Evolutionary conservation across 805 yeast genomes (phyloP).

Genomic region (Millerago galiae): DNA sequence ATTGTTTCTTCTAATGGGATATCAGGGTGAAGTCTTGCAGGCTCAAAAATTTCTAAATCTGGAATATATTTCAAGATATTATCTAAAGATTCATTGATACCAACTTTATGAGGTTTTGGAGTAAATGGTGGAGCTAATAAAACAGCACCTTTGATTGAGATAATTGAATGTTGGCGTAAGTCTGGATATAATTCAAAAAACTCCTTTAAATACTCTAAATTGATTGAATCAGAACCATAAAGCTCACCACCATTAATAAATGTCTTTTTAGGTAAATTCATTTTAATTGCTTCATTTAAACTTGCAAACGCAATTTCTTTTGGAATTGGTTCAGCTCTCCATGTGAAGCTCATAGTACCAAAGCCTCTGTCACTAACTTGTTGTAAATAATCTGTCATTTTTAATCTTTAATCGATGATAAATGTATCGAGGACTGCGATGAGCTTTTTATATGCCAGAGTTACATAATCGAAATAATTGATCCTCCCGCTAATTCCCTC

Average conservation of each 20-base stretch:
- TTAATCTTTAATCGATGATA: too few relatives aligned
- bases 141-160: conserved; percentile 66
- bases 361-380: conserved; percentile 38
- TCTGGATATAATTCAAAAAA: conserved; percentile 57
- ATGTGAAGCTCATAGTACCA: conserved; percentile 80
- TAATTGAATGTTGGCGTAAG: conserved; percentile 44
- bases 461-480: too few relatives aligned
- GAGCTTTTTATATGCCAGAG: too few relatives aligned
- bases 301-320: conserved; percentile 46
- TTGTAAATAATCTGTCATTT: neutral
- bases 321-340: conserved; percentile 54
- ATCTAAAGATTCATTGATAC: conserved; percentile 42
- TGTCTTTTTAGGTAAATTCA: conserved; percentile 34
- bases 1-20: conserved; percentile 57
- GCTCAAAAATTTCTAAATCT: conserved; percentile 56
- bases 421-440: too few relatives aligned
- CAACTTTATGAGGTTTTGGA: conserved; percentile 48
- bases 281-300: conserved; percentile 44
- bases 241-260: conserved; percentile 75
- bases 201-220: conserved; percentile 48
- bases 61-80: conserved; percentile 34
- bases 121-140: conserved; percentile 25
- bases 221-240: conserved; percentile 52
- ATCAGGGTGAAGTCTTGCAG: conserved; percentile 60
- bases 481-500: too few relatives aligned